Base-by-base conservation (phyloP, 805 yeast species). In the Candida insectalens region DNA sequence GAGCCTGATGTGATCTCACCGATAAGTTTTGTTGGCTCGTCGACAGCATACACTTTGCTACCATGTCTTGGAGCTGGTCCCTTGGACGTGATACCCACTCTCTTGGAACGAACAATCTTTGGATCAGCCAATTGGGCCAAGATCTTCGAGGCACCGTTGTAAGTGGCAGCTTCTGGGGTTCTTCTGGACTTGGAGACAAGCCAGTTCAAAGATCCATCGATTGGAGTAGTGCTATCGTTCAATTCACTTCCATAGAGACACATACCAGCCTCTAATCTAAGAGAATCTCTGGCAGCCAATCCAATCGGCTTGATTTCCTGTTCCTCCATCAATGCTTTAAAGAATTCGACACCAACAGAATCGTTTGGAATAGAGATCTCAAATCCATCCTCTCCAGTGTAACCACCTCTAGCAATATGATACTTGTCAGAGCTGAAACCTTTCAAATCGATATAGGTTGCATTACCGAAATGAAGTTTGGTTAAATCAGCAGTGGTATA, bases 361-460 rank as follows among this genome's bases (percentile, higher is more conserved):
- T 55, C 49, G 36, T 71, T 63, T 19, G 84, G 80, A 39, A 88
- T 77, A 6, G 94, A 77, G 38, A 89, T 71, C 57, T 92, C 98
- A 57, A 92, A 89, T 2, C 98, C 98, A 55, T 92, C 98, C 60
- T 92, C 98, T 14, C 98, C 98, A 5, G 98, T 92, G 64, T 92
- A 92, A 2, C 98, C 98, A 17, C 94, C 83, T 58, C 98, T 77
- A 3, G 95, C 83, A n/a, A 87, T 69, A 51, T 87, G 94, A 34
- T 81, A 65, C 33, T 65, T 62, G 19, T 61, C 55, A 40, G 55
- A 51, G 35, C 59, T 63, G 48, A 55, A 62, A 2, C 64, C 59
- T 15, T 68, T 52, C 21, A 69, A 52, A 20, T 57, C 57, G 34
- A 71, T 58, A 47, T 65, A 73, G 27, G 60, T 62, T 9, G 80